A percentile compares a stretch with the other conserved stretches of the same genome.
These are phyloP conservation scores for Cryptococcus sp. DNA, from an alignment of 1,284 basidiomycete species.

Conservation along the genomic window DNA sequence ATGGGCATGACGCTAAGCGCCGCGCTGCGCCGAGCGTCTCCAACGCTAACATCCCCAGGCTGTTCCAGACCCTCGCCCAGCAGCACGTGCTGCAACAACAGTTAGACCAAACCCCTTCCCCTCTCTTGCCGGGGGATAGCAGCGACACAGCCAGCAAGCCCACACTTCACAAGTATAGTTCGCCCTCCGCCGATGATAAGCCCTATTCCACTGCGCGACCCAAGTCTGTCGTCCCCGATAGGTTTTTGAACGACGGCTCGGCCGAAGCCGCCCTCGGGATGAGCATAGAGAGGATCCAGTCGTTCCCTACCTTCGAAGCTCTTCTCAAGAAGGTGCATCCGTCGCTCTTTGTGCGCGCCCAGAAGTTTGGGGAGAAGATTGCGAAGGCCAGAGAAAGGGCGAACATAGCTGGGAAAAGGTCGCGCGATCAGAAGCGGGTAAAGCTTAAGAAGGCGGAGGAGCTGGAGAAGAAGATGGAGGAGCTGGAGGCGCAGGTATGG, in stretches of 20 bases:
- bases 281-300: constrained; percentile 23
- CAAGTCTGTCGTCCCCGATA: constrained; percentile 34
- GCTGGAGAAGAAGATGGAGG: constrained; percentile 28
- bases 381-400: constrained; percentile 34
- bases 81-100: too few species aligned
- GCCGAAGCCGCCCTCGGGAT: constrained; percentile 30
- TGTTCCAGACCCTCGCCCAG: background rate
- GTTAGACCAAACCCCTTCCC: too few species aligned
- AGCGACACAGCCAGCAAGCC: background rate
- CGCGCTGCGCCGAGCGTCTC: background rate
- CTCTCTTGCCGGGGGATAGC: background rate
- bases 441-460: constrained; percentile 25
- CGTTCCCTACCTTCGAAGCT: constrained; percentile 27
- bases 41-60: background rate
- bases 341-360: constrained; percentile 20
- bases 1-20: background rate
- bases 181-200: background rate
- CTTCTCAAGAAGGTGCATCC: constrained; percentile 25
- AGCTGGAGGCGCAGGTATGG: constrained; percentile 20
- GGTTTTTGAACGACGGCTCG: constrained; percentile 33
- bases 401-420: constrained; percentile 37
- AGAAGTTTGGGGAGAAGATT: constrained; percentile 35
- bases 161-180: background rate
- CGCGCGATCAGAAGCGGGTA: constrained; percentile 31
- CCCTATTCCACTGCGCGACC: constrained; percentile 27